These are phyloP conservation scores for Funneliformis geosporum DNA, from an alignment of 192 early-diverging fungal genomes.

Conservation along the genomic window DNA sequence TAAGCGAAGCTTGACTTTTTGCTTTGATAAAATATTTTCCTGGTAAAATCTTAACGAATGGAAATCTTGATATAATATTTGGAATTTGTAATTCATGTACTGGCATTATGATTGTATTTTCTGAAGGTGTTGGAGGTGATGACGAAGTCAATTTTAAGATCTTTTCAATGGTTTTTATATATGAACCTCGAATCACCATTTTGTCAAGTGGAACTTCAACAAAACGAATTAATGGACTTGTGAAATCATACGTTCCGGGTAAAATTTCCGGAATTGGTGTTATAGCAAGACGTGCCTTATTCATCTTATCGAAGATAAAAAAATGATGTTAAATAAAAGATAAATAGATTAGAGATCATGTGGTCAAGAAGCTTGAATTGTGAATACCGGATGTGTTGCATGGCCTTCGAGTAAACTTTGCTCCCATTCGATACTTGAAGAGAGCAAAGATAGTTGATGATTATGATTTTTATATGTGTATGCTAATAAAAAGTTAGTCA, in stretches of 20 bases:
- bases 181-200: conserved; percentile 47
- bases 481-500: conserved; percentile 27
- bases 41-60: conserved; percentile 46
- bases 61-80: conserved; percentile 53
- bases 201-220: conserved; percentile 50
- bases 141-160: conserved; percentile 37
- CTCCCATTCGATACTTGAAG: conserved; percentile 63
- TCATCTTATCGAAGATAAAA: conserved; percentile 46
- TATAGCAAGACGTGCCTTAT: conserved; percentile 57
- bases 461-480: conserved; percentile 45
- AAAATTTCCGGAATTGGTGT: conserved; percentile 53
- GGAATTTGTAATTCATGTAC: conserved; percentile 65
- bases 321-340: not conserved
- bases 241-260: conserved; percentile 45
- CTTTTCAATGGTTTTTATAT: conserved; percentile 42
- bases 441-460: conserved; percentile 36
- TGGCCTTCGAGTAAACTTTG: conserved; percentile 67
- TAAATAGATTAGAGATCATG: not conserved
- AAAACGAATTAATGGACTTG: conserved; percentile 46
- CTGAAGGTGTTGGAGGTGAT: conserved; percentile 23
- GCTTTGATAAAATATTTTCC: conserved; percentile 39
- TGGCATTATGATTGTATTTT: conserved; percentile 51
- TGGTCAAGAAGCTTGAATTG: too few relatives aligned
- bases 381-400: conserved; percentile 61
- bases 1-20: conserved; percentile 59